Percentiles rank a stretch among this genome's conserved stretches.
These are phyloP conservation scores for Paulownia fortunei DNA, from an alignment of 257 asterid species.

Conservation along the genomic window DNA sequence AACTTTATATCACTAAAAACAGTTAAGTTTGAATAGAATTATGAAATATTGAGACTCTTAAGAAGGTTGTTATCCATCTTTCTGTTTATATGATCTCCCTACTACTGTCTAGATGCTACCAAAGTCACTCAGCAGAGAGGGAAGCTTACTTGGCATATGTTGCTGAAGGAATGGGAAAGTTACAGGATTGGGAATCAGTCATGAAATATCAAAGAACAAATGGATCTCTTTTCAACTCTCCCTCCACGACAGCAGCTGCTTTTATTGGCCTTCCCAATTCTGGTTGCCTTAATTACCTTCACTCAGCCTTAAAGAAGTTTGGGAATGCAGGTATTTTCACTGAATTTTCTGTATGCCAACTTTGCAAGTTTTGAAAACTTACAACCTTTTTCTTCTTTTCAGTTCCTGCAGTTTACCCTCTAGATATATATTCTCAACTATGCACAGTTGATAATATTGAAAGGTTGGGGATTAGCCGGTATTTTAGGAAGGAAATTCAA, in stretches of 20 bases:
- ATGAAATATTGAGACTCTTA: neutral
- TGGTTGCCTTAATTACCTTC: constrained; percentile 68
- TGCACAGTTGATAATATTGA: constrained; percentile 67
- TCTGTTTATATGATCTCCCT: constrained; percentile 11
- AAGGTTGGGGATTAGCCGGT: constrained; percentile 72
- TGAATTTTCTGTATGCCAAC: neutral
- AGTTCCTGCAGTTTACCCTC: constrained; percentile 82
- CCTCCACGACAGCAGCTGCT: constrained; percentile 92
- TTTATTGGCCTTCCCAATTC: constrained; percentile 53
- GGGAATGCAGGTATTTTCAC: constrained; percentile 67
- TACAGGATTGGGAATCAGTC: constrained; percentile 60
- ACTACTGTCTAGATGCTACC: constrained; percentile 43
- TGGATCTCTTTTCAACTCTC: constrained; percentile 91
- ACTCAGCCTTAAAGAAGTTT: constrained; percentile 52
- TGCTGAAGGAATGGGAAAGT: constrained; percentile 73
- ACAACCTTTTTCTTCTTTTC: constrained; percentile 26
- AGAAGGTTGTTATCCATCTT: neutral
- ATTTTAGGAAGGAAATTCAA: constrained; percentile 64
- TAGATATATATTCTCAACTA: constrained; percentile 58
- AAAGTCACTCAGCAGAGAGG: constrained; percentile 44
- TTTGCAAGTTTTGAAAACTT: constrained; percentile 3
- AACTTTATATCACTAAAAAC: neutral
- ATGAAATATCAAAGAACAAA: constrained; percentile 77
- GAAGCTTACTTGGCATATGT: constrained; percentile 69
- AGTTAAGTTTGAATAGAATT: neutral